Percentiles rank a stretch among this genome's conserved stretches.
Evolutionary conservation across 495 filamentous ascomycete genomes (phyloP).

Genomic region (Xylaria cubensis): DNA sequence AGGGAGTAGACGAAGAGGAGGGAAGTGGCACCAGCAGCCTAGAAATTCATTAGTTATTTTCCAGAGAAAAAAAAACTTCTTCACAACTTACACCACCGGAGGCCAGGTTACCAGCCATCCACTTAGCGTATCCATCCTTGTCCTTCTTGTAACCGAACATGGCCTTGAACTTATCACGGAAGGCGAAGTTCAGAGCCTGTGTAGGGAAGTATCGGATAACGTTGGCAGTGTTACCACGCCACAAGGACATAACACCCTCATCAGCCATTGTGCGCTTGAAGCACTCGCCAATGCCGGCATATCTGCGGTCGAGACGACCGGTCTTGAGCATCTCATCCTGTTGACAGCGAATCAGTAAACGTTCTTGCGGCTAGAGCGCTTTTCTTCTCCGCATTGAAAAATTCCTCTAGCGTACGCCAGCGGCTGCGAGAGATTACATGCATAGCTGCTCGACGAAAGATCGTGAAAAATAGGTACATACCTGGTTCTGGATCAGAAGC

Average conservation of each 20-base stretch:
- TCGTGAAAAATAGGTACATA: conserved; percentile 53
- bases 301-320: conserved; percentile 97
- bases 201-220: conserved; percentile 99
- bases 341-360: conserved; percentile 15
- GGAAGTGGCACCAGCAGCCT: conserved; percentile 98
- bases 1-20: conserved; percentile 99
- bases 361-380: not conserved
- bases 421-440: not conserved
- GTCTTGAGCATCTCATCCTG: conserved; percentile 99
- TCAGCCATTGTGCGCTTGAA: conserved; percentile 84
- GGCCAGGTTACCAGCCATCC: conserved; percentile 99
- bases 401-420: not conserved
- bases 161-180: conserved; percentile 99
- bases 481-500: conserved; percentile 99
- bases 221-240: conserved; percentile 99
- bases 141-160: conserved; percentile 99
- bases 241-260: conserved; percentile 87
- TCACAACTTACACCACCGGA: conserved; percentile 94
- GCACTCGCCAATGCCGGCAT: conserved; percentile 92
- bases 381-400: not conserved
- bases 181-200: conserved; percentile 99
- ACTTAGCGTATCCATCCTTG: conserved; percentile 95
- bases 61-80: not conserved
- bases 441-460: not conserved
- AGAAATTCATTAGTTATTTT: conserved; percentile 39